Conservation (phyloP, 2,329 filamentous ascomycete species). For the Fusarium camptoceras region DNA sequence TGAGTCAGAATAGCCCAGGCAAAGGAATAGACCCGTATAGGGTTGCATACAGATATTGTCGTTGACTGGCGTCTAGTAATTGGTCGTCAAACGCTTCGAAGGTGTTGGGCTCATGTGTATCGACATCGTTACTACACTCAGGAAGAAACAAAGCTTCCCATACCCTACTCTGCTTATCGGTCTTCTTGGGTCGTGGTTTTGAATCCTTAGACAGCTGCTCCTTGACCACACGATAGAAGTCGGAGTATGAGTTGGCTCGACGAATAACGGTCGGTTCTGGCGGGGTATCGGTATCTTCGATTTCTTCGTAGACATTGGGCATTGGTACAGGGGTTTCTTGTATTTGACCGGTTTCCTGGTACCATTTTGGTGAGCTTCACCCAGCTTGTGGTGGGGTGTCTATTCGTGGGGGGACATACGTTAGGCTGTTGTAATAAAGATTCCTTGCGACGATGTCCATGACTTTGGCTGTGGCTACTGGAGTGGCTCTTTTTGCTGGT, state of each 20-base stretch:
- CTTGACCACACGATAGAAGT: slow-evolving; percentile 75
- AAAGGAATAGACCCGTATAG: neutral
- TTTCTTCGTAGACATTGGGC: slow-evolving; percentile 68
- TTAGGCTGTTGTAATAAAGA: slow-evolving; percentile 76
- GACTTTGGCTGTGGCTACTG: slow-evolving; percentile 55
- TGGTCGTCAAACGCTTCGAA: slow-evolving; percentile 66
- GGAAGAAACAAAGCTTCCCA: slow-evolving; percentile 64
- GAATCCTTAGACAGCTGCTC: slow-evolving; percentile 67
- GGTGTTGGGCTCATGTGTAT: slow-evolving; percentile 41
- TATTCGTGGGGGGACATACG: slow-evolving; percentile 53
- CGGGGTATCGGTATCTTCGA: slow-evolving; percentile 66
- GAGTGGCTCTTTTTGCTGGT: slow-evolving; percentile 63
- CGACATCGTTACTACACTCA: slow-evolving; percentile 24
- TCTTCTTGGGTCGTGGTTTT: slow-evolving; percentile 54
- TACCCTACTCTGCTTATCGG: slow-evolving; percentile 55
- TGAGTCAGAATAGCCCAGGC: slow-evolving; percentile 46
- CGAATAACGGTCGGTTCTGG: slow-evolving; percentile 73
- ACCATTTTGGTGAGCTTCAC: slow-evolving; percentile 42
- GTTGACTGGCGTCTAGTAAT: slow-evolving; percentile 83
- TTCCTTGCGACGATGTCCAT: slow-evolving; percentile 73
- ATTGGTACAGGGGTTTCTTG: slow-evolving; percentile 67
- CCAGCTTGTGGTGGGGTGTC: slow-evolving; percentile 28
- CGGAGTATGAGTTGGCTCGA: slow-evolving; percentile 79
- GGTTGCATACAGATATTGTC: slow-evolving; percentile 78
- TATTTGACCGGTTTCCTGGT: slow-evolving; percentile 66